phyloP scores from a whole-genome alignment of 2,329 filamentous ascomycete species.

The Diaporthe vaccinii region DNA sequence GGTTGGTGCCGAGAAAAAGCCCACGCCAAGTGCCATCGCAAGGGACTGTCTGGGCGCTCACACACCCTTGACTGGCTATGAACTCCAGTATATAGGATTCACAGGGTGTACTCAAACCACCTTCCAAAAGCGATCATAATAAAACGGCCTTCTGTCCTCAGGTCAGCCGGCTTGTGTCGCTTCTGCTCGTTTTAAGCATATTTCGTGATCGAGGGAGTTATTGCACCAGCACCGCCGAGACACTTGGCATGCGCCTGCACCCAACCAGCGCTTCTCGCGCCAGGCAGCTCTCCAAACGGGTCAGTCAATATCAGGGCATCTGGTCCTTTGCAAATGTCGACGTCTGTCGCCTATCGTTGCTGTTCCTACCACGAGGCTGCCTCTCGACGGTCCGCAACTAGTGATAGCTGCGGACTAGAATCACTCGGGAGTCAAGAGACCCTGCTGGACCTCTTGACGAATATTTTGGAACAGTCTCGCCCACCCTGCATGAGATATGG shows the following conservation, averaged over 20 bases:
- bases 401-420: not conserved
- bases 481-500: not conserved
- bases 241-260: not conserved
- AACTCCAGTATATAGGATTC: not conserved
- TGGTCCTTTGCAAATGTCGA: not conserved
- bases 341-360: not conserved
- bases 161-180: constrained; percentile 8
- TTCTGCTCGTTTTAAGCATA: constrained; percentile 4
- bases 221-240: constrained; percentile 28
- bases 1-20: constrained; percentile 1
- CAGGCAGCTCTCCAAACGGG: not conserved
- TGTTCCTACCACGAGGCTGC: not conserved
- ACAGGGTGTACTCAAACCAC: not conserved
- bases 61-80: not conserved
- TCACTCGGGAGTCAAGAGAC: too few relatives aligned
- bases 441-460: not conserved
- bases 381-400: too few relatives aligned
- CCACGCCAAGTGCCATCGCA: not conserved
- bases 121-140: constrained; percentile 13
- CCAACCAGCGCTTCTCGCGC: constrained; percentile 1
- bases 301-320: not conserved
- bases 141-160: not conserved
- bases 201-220: constrained; percentile 26
- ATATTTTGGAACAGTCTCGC: not conserved
- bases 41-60: not conserved